These are phyloP conservation scores for Leccinum subgranulosum DNA, from an alignment of 768 basidiomycete species.

Conservation along the genomic window DNA sequence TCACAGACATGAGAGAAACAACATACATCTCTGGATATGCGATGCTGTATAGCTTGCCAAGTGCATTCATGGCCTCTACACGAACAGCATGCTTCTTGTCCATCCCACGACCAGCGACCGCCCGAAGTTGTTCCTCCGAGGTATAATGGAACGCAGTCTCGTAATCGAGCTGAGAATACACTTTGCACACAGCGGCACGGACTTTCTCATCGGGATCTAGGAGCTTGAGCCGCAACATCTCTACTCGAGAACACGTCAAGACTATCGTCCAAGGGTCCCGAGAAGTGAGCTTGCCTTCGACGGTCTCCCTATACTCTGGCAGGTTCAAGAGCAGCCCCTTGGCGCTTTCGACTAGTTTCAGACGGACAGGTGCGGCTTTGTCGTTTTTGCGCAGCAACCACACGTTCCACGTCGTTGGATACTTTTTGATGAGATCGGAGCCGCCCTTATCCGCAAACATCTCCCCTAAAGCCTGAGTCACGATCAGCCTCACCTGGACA, in stretches of 20 bases:
- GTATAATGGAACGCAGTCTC: constrained; percentile 87
- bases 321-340: constrained; percentile 59
- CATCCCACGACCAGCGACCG: constrained; percentile 65
- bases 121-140: constrained; percentile 54
- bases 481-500: constrained; percentile 65
- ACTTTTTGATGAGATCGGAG: constrained; percentile 71
- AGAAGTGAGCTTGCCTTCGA: constrained; percentile 62
- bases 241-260: constrained; percentile 33
- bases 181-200: constrained; percentile 76
- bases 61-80: constrained; percentile 68
- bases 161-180: constrained; percentile 84
- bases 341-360: constrained; percentile 74
- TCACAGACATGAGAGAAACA: neutral
- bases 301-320: constrained; percentile 59
- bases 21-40: constrained; percentile 90
- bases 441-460: constrained; percentile 85
- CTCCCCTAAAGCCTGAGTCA: constrained; percentile 83
- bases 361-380: constrained; percentile 62
- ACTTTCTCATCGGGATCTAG: constrained; percentile 91
- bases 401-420: constrained; percentile 78
- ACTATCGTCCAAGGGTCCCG: neutral
- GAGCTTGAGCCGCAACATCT: constrained; percentile 60
- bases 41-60: constrained; percentile 75
- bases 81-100: constrained; percentile 83
- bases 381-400: constrained; percentile 84